Percentiles rank a stretch among this genome's conserved stretches.
Evolutionary conservation across 2,329 filamentous ascomycete genomes (phyloP).

Genomic region (Fusarium stilboides): DNA sequence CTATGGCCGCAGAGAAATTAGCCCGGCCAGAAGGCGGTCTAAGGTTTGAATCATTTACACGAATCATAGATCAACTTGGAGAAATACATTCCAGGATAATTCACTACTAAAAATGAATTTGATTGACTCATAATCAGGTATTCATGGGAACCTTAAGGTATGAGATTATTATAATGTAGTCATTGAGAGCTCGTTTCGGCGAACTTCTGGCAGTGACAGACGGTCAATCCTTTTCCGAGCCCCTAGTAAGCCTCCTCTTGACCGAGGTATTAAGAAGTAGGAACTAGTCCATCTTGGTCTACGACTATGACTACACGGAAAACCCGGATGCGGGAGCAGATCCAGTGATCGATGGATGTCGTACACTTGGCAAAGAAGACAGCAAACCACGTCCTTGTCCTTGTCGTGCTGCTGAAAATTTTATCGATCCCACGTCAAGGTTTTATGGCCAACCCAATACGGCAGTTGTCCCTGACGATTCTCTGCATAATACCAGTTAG

Average conservation of each 20-base stretch:
- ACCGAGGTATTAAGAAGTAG: background rate
- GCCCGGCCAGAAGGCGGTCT: no score
- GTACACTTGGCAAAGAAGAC: background rate
- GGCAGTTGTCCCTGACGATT: constrained; percentile 1
- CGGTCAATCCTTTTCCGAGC: background rate
- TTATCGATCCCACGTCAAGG: background rate
- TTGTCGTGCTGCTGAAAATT: background rate
- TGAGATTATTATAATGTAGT: background rate
- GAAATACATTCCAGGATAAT: no score
- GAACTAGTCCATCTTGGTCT: background rate
- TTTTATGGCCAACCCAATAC: background rate
- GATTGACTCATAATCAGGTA: no score
- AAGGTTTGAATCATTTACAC: no score
- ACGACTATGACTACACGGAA: background rate
- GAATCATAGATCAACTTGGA: no score
- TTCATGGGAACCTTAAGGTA: no score
- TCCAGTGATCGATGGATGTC: background rate
- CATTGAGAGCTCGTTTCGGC: background rate
- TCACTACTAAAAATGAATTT: no score
- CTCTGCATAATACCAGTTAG: background rate
- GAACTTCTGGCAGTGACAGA: background rate
- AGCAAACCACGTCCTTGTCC: background rate
- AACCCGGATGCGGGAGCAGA: background rate
- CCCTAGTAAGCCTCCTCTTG: background rate
- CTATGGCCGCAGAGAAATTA: background rate